Conservation (phyloP, 108 stramenopile species). For the Pseudonitzschia multiseries region DNA sequence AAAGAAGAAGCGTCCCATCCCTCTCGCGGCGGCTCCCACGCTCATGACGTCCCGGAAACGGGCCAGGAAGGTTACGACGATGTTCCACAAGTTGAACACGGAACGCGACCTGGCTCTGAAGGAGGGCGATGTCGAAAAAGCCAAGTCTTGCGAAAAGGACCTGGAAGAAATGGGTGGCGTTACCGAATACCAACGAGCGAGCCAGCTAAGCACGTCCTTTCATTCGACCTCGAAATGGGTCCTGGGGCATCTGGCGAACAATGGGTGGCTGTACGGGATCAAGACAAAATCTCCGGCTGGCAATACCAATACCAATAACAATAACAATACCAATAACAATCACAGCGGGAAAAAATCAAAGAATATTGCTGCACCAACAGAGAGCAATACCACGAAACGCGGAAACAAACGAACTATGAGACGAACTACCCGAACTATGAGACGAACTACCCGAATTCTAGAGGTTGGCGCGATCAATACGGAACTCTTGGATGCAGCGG, state of each 20-base stretch:
- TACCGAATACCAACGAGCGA: conserved; percentile 77
- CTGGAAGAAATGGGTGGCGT: conserved; percentile 50
- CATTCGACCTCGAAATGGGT: conserved; percentile 90
- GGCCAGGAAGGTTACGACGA: conserved; percentile 76
- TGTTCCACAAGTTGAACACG: conserved; percentile 79
- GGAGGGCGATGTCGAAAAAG: conserved; percentile 37
- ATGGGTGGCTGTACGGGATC: conserved; percentile 80
- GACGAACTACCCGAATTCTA: conserved; percentile 59
- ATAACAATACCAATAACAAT: neutral
- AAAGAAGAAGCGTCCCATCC: conserved; percentile 24
- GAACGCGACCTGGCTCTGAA: conserved; percentile 53
- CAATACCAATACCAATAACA: neutral
- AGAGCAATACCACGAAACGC: neutral
- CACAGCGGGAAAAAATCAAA: neutral
- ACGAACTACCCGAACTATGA: no score
- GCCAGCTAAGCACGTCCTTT: conserved; percentile 79
- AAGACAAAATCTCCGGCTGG: neutral
- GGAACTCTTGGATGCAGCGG: conserved; percentile 83
- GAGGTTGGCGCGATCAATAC: conserved; percentile 97
- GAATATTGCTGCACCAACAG: neutral
- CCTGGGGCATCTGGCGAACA: conserved; percentile 59
- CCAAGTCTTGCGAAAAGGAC: conserved; percentile 47
- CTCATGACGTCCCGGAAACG: conserved; percentile 66
- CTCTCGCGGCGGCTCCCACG: conserved; percentile 10
- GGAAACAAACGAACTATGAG: conserved; percentile 18